These are phyloP conservation scores for Nakazawaea ishiwadae DNA, from an alignment of 805 yeast species.

Conservation along the genomic window DNA sequence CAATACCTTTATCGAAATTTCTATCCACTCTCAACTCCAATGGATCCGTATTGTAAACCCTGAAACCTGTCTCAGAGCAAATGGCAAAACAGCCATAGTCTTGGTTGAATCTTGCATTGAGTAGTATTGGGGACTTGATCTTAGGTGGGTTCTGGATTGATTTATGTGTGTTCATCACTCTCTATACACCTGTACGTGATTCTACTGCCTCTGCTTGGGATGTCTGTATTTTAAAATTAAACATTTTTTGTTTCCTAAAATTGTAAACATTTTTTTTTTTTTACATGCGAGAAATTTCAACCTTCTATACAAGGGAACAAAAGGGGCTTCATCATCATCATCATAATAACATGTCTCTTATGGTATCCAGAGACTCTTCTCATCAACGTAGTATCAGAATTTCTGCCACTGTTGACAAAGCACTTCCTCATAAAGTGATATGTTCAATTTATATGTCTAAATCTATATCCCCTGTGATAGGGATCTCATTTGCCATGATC, in stretches of 20 bases:
- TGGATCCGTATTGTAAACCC: constrained; percentile 85
- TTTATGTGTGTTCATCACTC: constrained; percentile 28
- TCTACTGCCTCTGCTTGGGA: too few relatives aligned
- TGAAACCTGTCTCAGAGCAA: constrained; percentile 76
- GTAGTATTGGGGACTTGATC: constrained; percentile 31
- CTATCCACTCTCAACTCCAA: constrained; percentile 69
- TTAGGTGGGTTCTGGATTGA: constrained; percentile 19
- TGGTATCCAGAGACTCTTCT: too few relatives aligned
- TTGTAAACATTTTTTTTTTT: too few relatives aligned
- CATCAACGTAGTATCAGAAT: too few relatives aligned
- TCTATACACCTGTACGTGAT: too few relatives aligned
- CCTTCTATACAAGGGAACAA: too few relatives aligned
- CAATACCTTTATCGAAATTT: constrained; percentile 59
- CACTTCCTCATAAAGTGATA: constrained; percentile 8
- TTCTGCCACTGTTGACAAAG: background rate
- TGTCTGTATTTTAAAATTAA: too few relatives aligned
- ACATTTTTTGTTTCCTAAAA: too few relatives aligned
- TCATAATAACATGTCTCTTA: too few relatives aligned
- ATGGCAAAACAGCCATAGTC: constrained; percentile 88
- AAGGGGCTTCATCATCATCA: too few relatives aligned
- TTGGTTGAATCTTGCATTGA: constrained; percentile 75
- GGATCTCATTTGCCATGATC: constrained; percentile 33
- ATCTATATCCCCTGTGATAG: constrained; percentile 25
- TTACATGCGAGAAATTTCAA: too few relatives aligned
- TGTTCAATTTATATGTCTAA: constrained; percentile 21